These are phyloP conservation scores for Pythium folliculosum DNA, from an alignment of 352 stramenopile genomes.

Conservation along the genomic window DNA sequence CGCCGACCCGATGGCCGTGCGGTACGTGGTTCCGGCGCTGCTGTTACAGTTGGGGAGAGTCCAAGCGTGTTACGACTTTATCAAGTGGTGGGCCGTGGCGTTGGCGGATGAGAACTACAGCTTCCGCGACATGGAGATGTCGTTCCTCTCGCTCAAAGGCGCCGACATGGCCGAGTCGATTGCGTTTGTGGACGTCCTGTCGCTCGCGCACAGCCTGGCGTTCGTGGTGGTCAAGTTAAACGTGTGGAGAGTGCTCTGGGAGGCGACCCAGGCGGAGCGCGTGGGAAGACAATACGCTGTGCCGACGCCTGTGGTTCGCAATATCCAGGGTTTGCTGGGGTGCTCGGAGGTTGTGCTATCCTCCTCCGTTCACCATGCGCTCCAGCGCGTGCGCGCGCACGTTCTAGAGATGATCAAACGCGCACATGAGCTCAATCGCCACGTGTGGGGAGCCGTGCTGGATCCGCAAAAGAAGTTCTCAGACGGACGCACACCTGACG, in stretches of 20 bases:
- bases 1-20: slow-evolving; percentile 10
- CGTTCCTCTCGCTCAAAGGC: neutral
- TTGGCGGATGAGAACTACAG: slow-evolving; percentile 10
- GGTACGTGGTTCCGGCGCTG: slow-evolving; percentile 8
- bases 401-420: slow-evolving; percentile 9
- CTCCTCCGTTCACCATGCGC: neutral
- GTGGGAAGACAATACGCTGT: neutral
- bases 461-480: neutral
- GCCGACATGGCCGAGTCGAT: slow-evolving; percentile 5
- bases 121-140: slow-evolving; percentile 12
- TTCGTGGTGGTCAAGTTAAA: slow-evolving; percentile 9
- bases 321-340: slow-evolving; percentile 1
- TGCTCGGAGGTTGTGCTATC: neutral
- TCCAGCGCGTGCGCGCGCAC: neutral
- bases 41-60: neutral
- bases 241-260: neutral
- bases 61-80: slow-evolving; percentile 17
- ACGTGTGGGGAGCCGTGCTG: neutral
- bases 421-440: slow-evolving; percentile 1
- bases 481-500: neutral
- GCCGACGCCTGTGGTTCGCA: neutral
- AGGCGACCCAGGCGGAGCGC: slow-evolving; percentile 10
- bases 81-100: slow-evolving; percentile 14
- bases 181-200: slow-evolving; percentile 7
- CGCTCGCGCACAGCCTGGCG: neutral